Conservation (phyloP, 768 basidiomycete species). For the Mycena metata region DNA sequence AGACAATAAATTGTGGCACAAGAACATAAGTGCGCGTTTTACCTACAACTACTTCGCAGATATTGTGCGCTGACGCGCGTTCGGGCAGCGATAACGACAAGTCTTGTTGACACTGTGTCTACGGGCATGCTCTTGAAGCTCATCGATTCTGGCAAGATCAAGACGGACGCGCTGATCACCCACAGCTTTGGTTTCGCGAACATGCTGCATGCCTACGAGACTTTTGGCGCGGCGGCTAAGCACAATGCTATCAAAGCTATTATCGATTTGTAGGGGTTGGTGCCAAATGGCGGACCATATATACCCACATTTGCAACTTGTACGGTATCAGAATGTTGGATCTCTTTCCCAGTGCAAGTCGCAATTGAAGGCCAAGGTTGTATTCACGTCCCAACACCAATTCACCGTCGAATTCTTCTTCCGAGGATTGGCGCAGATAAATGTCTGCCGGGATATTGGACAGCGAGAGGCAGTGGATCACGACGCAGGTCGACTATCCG, state of each 20-base stretch:
- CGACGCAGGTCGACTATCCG: too few species aligned
- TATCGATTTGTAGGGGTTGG: slow-evolving; percentile 40
- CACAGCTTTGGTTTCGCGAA: slow-evolving; percentile 41
- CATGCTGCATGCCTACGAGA: slow-evolving; percentile 38
- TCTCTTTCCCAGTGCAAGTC: too few species aligned
- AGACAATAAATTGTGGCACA: slow-evolving; percentile 43
- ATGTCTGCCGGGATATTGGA: too few species aligned
- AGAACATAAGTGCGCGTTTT: slow-evolving; percentile 22
- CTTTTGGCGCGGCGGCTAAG: slow-evolving; percentile 39
- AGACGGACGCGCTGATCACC: slow-evolving; percentile 35
- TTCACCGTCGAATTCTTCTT: too few species aligned
- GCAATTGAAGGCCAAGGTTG: too few species aligned
- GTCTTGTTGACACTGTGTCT: slow-evolving; percentile 39
- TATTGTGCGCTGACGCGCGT: slow-evolving; percentile 4
- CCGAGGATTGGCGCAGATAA: too few species aligned
- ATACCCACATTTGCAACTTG: too few species aligned
- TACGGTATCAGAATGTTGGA: too few species aligned
- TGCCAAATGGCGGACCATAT: too few species aligned
- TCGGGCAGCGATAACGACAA: slow-evolving; percentile 40
- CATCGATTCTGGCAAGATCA: slow-evolving; percentile 38
- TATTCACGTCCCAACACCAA: too few species aligned
- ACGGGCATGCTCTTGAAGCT: slow-evolving; percentile 40
- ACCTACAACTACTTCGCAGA: background rate
- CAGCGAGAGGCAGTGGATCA: too few species aligned
- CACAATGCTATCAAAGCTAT: slow-evolving; percentile 43